Conservation (phyloP, 768 basidiomycete species). For the Russula vinacea region DNA sequence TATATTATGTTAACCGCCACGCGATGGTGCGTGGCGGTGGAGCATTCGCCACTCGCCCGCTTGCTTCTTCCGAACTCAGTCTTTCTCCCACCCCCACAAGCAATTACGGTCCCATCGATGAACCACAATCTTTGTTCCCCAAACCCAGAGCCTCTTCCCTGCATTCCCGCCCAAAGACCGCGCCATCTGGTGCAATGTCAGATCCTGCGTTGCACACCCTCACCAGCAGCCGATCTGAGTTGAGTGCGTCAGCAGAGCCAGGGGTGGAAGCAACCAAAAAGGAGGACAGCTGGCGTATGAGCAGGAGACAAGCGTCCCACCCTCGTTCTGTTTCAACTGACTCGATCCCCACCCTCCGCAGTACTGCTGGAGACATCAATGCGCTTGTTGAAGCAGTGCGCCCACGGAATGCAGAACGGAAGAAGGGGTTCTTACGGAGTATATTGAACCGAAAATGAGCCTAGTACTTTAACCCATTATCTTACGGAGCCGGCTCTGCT, state of each 20-base stretch:
- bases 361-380: background rate
- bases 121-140: background rate
- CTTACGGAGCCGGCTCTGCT: conserved; percentile 4
- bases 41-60: background rate
- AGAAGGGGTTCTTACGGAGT: conserved; percentile 43
- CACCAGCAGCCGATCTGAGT: conserved; percentile 15
- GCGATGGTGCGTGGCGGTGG: background rate
- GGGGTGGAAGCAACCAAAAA: background rate
- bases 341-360: conserved; percentile 42
- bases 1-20: conserved; percentile 58
- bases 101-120: background rate
- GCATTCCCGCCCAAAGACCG: conserved; percentile 24
- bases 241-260: background rate
- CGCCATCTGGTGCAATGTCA: conserved; percentile 21
- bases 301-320: conserved; percentile 36
- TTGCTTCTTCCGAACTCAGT: conserved; percentile 7
- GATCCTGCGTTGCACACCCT: conserved; percentile 30
- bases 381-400: background rate
- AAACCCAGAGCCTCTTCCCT: conserved; percentile 22
- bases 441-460: conserved; percentile 41
- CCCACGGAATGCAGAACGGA: conserved; percentile 32
- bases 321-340: conserved; percentile 56
- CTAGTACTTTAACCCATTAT: background rate
- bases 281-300: conserved; percentile 7
- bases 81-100: background rate